A percentile compares a stretch with the other conserved stretches of the same genome.
phyloP scores from a whole-genome alignment of 768 basidiomycete species.

The Lentinus brumalis region DNA sequence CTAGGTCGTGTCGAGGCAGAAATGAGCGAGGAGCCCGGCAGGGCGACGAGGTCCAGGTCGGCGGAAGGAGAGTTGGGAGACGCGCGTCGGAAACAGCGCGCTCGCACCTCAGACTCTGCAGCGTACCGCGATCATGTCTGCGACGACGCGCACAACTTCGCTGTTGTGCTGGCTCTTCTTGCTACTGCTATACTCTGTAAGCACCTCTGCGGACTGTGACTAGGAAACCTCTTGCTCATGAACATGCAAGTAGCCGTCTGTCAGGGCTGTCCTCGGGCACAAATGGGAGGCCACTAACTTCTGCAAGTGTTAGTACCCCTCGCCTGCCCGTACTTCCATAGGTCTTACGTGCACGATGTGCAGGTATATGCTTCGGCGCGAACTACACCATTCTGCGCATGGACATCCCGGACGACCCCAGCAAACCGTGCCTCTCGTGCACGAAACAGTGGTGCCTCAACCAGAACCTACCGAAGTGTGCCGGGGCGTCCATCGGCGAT shows the following conservation, averaged over 20 bases:
- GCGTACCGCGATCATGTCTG: slow-evolving; percentile 20
- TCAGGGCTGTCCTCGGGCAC: slow-evolving; percentile 46
- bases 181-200: slow-evolving; percentile 25
- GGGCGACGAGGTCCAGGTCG: slow-evolving; percentile 14
- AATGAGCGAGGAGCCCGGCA: slow-evolving; percentile 9
- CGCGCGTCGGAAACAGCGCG: slow-evolving; percentile 10
- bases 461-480: slow-evolving; percentile 84
- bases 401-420: slow-evolving; percentile 78
- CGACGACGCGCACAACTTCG: slow-evolving; percentile 15
- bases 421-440: slow-evolving; percentile 90
- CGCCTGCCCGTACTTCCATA: neutral
- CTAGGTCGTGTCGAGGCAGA: slow-evolving; percentile 3
- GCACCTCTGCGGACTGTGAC: neutral
- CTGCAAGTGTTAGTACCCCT: slow-evolving; percentile 71
- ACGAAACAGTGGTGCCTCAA: slow-evolving; percentile 96
- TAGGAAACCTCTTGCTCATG: neutral
- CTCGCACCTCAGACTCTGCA: slow-evolving; percentile 6
- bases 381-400: slow-evolving; percentile 87
- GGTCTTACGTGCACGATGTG: neutral
- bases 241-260: slow-evolving; percentile 36
- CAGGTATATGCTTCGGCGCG: slow-evolving; percentile 89
- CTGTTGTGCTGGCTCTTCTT: slow-evolving; percentile 21
- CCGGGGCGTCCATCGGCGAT: slow-evolving; percentile 79
- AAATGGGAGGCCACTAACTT: slow-evolving; percentile 92
- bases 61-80: slow-evolving; percentile 13